A percentile compares a stretch with the other conserved stretches of the same genome.
Conservation (phyloP, 192 early-diverging fungal genomes). For the Endogone sp. region DNA sequence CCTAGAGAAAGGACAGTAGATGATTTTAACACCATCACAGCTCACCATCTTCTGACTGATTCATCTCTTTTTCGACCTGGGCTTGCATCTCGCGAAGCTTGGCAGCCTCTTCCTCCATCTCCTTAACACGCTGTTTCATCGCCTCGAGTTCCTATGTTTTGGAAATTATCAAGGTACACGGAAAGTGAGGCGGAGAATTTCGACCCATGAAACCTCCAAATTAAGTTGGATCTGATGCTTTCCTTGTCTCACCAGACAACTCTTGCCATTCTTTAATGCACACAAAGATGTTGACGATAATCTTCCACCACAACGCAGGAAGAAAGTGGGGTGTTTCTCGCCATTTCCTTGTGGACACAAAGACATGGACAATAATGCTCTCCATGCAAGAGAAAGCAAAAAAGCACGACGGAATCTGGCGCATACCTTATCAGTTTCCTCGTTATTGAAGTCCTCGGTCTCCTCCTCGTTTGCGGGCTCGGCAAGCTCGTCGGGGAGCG, state of each 20-base stretch:
- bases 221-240: no score
- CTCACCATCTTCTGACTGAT: conserved; percentile 48
- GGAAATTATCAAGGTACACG: background rate
- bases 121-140: conserved; percentile 70
- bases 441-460: background rate
- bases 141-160: conserved; percentile 66
- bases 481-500: background rate
- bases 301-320: no score
- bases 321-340: no score
- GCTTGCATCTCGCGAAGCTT: conserved; percentile 77
- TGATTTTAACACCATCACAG: background rate
- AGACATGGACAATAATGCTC: no score
- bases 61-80: conserved; percentile 71
- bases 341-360: no score
- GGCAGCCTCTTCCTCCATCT: conserved; percentile 82
- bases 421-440: background rate
- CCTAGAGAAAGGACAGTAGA: background rate
- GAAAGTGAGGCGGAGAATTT: no score
- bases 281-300: no score
- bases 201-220: no score
- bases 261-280: no score
- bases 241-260: no score
- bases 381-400: no score
- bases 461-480: background rate
- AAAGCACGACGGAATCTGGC: background rate